Conservation (phyloP, 176 grass and related monocot species). For the Oryza glumipatula region DNA sequence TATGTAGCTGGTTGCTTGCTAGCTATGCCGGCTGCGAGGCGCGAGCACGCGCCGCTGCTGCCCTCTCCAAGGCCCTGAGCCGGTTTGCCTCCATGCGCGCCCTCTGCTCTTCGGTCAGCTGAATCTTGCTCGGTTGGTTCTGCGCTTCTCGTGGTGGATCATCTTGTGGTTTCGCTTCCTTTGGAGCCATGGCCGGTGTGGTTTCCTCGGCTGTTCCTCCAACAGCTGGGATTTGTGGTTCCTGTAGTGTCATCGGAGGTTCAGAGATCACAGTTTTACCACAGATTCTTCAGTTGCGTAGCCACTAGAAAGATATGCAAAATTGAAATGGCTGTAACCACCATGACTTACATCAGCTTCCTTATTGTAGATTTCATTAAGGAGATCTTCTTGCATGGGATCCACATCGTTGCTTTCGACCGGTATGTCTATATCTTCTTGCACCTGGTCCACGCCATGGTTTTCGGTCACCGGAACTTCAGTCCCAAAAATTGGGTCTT, state of each 20-base stretch:
- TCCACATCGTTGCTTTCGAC: slow-evolving; percentile 43
- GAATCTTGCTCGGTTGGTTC: slow-evolving; percentile 34
- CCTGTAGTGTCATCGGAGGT: slow-evolving; percentile 30
- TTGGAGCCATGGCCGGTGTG: background rate
- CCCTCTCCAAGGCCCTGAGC: slow-evolving; percentile 80
- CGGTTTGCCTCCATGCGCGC: slow-evolving; percentile 78
- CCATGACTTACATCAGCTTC: slow-evolving; percentile 55
- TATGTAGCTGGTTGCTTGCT: background rate
- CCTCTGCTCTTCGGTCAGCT: slow-evolving; percentile 69
- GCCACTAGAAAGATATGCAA: background rate
- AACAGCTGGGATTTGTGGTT: background rate
- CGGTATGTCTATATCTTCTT: slow-evolving; percentile 42
- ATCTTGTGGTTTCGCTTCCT: background rate
- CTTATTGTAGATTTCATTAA: slow-evolving; percentile 69
- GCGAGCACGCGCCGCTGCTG: slow-evolving; percentile 58
- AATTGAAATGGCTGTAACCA: background rate
- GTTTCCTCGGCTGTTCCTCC: background rate
- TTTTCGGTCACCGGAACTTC: slow-evolving; percentile 33
- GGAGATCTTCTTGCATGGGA: slow-evolving; percentile 68
- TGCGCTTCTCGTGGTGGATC: background rate
- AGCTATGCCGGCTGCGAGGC: slow-evolving; percentile 38
- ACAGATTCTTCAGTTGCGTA: background rate
- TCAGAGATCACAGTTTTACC: background rate
- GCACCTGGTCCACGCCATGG: slow-evolving; percentile 15
- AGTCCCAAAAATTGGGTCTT: slow-evolving; percentile 39